phyloP scores from a whole-genome alignment of 345 rosid species.

The Linum lewisii region DNA sequence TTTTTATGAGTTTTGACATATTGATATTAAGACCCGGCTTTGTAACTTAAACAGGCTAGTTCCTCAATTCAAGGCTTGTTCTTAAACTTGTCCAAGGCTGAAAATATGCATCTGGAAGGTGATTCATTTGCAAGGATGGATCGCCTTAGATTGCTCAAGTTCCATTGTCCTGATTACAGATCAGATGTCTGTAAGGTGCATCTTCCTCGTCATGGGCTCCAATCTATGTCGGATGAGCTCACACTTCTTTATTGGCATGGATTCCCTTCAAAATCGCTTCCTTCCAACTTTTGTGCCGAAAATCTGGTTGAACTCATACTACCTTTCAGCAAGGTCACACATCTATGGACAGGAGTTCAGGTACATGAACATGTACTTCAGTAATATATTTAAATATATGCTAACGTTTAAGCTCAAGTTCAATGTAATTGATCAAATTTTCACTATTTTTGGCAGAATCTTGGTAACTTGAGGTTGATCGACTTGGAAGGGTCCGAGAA shows the following conservation, averaged over 20 bases:
- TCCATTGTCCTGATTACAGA: background rate
- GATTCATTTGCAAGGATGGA: background rate
- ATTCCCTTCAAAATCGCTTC: constrained; percentile 1
- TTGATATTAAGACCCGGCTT: too few species aligned
- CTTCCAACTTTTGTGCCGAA: background rate
- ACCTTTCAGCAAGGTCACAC: background rate
- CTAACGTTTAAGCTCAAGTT: background rate
- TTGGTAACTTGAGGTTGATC: background rate
- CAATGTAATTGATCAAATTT: background rate
- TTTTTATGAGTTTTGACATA: too few species aligned
- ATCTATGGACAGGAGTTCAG: background rate
- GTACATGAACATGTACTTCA: background rate
- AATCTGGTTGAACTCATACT: constrained; percentile 6
- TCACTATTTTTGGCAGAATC: background rate
- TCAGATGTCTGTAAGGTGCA: background rate
- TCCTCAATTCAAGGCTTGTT: background rate
- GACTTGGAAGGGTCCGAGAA: background rate
- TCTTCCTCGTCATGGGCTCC: background rate
- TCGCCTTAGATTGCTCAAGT: background rate
- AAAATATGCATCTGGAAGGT: background rate
- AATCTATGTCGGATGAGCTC: background rate
- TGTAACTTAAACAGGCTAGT: background rate
- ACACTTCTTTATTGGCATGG: background rate
- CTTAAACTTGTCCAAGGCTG: background rate
- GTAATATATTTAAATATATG: background rate